phyloP scores from a whole-genome alignment of 495 filamentous ascomycete genomes.

The Xylaria castorea region DNA sequence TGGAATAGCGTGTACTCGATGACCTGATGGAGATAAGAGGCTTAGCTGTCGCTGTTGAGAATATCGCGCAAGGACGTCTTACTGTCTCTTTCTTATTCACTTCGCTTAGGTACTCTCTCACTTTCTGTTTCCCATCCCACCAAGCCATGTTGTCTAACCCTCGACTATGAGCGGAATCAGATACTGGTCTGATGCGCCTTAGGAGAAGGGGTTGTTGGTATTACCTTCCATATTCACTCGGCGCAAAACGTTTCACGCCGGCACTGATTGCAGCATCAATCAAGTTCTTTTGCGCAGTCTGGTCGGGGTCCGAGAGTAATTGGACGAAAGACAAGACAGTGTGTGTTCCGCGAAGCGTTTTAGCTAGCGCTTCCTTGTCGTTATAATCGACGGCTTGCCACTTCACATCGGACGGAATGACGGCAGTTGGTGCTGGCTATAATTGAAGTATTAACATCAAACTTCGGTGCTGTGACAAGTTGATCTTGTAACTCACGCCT shows the following conservation, averaged over 20 bases:
- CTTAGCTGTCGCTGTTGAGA: neutral
- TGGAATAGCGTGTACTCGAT: constrained; percentile 67
- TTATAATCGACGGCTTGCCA: constrained; percentile 57
- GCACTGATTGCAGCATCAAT: constrained; percentile 60
- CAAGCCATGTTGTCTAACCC: constrained; percentile 48
- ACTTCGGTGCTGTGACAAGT: neutral
- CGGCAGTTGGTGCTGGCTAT: constrained; percentile 26
- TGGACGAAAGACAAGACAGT: constrained; percentile 63
- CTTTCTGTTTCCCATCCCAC: constrained; percentile 56
- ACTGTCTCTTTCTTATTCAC: constrained; percentile 60
- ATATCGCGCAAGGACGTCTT: neutral
- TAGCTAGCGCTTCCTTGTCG: constrained; percentile 43
- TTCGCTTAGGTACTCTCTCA: constrained; percentile 56
- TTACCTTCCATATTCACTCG: constrained; percentile 55
- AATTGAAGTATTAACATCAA: constrained; percentile 25
- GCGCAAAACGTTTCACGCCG: constrained; percentile 62
- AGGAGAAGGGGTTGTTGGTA: neutral
- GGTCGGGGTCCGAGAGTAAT: constrained; percentile 42
- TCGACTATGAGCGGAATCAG: constrained; percentile 28
- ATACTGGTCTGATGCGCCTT: neutral
- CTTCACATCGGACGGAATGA: constrained; percentile 32
- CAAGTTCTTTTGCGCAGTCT: constrained; percentile 51
- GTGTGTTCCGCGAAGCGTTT: constrained; percentile 55
- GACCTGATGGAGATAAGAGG: constrained; percentile 44
- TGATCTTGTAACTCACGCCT: constrained; percentile 42